Conservation (phyloP, 1,139 yeast species). For the Williopsis jadinii region DNA sequence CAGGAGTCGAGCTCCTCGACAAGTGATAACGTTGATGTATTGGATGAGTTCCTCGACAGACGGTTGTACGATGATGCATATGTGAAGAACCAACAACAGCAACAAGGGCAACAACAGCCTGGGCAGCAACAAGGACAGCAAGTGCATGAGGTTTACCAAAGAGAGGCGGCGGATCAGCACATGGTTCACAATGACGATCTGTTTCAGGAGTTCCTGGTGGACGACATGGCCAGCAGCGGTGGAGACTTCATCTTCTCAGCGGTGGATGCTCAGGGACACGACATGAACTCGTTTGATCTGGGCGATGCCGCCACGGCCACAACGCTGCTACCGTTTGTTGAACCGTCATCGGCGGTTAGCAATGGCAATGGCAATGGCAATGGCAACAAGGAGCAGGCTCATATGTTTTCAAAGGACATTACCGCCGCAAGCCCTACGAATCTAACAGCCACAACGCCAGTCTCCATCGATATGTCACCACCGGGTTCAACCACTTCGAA, state of each 20-base stretch:
- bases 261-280: slow-evolving; percentile 3
- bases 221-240: slow-evolving; percentile 17
- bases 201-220: slow-evolving; percentile 19
- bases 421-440: no score
- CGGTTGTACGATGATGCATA: slow-evolving; percentile 38
- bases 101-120: no score
- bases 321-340: no score
- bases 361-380: background rate
- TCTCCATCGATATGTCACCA: slow-evolving; percentile 8
- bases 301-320: no score
- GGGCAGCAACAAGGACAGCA: background rate
- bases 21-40: slow-evolving; percentile 18
- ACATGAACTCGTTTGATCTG: background rate
- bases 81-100: background rate
- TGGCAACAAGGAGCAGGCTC: no score
- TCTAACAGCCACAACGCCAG: slow-evolving; percentile 12
- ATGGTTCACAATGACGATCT: no score
- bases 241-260: slow-evolving; percentile 11
- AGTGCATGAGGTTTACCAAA: no score
- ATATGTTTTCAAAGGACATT: no score
- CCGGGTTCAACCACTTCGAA: slow-evolving; percentile 6
- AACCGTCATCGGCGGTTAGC: no score
- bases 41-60: slow-evolving; percentile 54
- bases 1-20: slow-evolving; percentile 1
- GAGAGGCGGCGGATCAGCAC: no score